Base-by-base conservation (phyloP, 2,329 filamentous ascomycete species). In the Ophioceras dolichostomum region DNA sequence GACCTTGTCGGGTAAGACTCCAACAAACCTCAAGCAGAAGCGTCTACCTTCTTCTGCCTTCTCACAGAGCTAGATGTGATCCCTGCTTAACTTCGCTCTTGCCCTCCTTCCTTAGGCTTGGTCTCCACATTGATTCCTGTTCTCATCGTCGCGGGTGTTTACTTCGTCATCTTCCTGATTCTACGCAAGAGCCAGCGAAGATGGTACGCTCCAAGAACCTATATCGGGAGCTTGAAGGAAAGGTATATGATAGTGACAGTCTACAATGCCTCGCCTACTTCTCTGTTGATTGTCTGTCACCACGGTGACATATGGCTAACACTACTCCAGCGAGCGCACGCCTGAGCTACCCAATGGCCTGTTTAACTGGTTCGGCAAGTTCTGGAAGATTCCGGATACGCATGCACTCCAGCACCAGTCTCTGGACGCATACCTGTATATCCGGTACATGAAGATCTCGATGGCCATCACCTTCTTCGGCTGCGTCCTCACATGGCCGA, bases 401-500 rank as follows among this genome's bases (percentile, higher is more conserved):
- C 86, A 84, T 51, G 76, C 88, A 19, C 73, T 96, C 17, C 84
- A 91, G 51, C 86, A 94, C 62, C 85, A 89, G 55, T 93, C 87
- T 1, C 73, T 98, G 44, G 89, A 98, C 55, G 83, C 83, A 22
- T 96, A 89, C 58, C 76, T 96, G 36, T 86, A 93, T 56, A 68
- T 96, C 20, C 85, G 89, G 26, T 94, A 89, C 52, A 62, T 96
- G 45, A 85, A 87, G 52, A 80, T 88, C 45, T 62, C 80, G 7
- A 68, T 81, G 22, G 64, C 78, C 41, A 81, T 93, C 46, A 88
- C 82, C 59, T 73, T 96, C 32, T 79, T 89, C 9, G 91, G 91
- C 40, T 84, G 79, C 50, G 65, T 72, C 47, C 79, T 96, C 41
- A 88, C 85, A 14, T 94, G 84, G 79, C 89, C 91, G 0, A 68